These are phyloP conservation scores for Coniochaeta sp. DNA, from an alignment of 2,329 filamentous ascomycete species.

Conservation along the genomic window DNA sequence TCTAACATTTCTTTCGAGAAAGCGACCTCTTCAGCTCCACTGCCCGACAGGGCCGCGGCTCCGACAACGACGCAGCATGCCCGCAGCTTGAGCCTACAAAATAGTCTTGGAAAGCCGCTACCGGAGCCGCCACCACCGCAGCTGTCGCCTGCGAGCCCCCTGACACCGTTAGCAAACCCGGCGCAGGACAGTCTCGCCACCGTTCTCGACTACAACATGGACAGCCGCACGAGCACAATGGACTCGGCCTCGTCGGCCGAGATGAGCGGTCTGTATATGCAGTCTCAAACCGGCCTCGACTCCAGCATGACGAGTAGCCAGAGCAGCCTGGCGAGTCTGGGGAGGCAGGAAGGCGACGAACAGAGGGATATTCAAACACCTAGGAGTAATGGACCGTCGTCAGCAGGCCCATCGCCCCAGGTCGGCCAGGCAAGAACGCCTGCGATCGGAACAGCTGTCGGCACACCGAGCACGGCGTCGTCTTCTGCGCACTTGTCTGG, in stretches of 20 bases:
- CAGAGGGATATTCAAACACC: conserved; percentile 40
- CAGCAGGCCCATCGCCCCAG: conserved; percentile 50
- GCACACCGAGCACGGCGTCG: conserved; percentile 35
- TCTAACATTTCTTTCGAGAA: conserved; percentile 18
- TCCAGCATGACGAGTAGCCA: conserved; percentile 36
- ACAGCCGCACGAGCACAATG: conserved; percentile 40
- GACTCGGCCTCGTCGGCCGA: conserved; percentile 29
- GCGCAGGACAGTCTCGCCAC: conserved; percentile 20
- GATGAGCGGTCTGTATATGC: conserved; percentile 15
- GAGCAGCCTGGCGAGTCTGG: conserved; percentile 32
- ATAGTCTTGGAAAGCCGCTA: conserved; percentile 50
- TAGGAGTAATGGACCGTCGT: conserved; percentile 44
- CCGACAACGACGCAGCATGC: conserved; percentile 35
- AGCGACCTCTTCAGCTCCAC: conserved; percentile 18
- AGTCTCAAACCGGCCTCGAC: conserved; percentile 23
- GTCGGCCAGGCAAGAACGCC: conserved; percentile 31
- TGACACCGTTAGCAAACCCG: conserved; percentile 20
- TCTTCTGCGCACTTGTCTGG: conserved; percentile 55
- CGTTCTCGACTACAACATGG: conserved; percentile 27
- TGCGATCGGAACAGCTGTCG: conserved; percentile 26
- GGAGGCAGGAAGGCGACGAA: conserved; percentile 37
- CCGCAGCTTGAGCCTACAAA: conserved; percentile 44
- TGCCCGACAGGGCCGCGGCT: conserved; percentile 11
- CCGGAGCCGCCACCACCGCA: conserved; percentile 39
- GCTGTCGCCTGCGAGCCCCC: conserved; percentile 24